Percentiles rank a stretch among this genome's conserved stretches.
phyloP scores from a whole-genome alignment of 106 monocot species.

The Vanilla planifolia region DNA sequence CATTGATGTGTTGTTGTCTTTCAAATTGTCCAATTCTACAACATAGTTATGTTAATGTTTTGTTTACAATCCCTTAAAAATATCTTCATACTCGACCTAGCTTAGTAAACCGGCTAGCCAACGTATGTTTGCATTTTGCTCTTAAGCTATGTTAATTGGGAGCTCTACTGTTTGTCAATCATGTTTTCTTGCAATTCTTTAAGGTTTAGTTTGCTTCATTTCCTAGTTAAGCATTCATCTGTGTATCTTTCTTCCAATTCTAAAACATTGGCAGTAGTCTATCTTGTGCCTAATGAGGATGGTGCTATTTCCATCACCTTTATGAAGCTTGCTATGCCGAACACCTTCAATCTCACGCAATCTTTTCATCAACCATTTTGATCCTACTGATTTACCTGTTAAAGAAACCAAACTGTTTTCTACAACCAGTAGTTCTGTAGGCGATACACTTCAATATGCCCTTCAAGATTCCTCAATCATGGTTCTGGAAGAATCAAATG shows the following conservation, averaged over 20 bases:
- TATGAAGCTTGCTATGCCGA: conserved; percentile 46
- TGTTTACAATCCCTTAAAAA: too few relatives aligned
- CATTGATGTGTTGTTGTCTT: too few relatives aligned
- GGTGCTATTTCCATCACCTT: conserved; percentile 47
- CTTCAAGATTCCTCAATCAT: conserved; percentile 3
- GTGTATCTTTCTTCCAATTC: too few relatives aligned
- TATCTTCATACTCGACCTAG: too few relatives aligned
- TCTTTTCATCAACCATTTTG: conserved; percentile 60
- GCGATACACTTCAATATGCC: conserved; percentile 19
- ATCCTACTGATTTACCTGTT: conserved; percentile 52
- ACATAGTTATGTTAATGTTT: too few relatives aligned
- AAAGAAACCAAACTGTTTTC: neutral
- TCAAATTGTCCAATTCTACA: too few relatives aligned
- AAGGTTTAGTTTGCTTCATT: neutral
- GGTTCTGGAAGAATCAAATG: neutral
- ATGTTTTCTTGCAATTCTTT: too few relatives aligned
- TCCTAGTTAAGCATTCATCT: neutral
- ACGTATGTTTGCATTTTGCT: too few relatives aligned
- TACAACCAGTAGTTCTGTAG: conserved; percentile 9
- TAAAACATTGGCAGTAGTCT: conserved; percentile 54
- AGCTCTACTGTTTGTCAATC: too few relatives aligned
- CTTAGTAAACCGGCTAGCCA: too few relatives aligned
- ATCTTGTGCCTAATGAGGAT: conserved; percentile 54
- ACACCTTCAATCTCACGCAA: conserved; percentile 38
- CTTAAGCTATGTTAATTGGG: too few relatives aligned